Evolutionary conservation across 805 yeast genomes (phyloP).

Genomic region (Wickerhamiella kazuoi): DNA sequence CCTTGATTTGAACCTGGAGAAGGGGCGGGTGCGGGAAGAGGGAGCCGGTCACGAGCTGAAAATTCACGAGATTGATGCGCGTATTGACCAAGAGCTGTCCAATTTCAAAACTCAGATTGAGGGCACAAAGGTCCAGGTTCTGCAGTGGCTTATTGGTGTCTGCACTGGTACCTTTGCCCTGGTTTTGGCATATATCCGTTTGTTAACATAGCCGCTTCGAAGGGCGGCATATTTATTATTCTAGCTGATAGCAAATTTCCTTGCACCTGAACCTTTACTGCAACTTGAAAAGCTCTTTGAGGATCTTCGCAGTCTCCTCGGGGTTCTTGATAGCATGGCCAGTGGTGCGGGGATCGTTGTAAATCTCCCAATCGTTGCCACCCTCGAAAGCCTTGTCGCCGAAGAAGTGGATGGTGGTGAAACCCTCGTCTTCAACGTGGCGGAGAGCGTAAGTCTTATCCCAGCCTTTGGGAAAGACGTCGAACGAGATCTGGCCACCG

Average conservation of each 20-base stretch:
- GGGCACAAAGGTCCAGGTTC: constrained; percentile 84
- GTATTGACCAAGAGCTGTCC: constrained; percentile 88
- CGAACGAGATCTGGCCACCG: constrained; percentile 98
- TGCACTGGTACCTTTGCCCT: constrained; percentile 96
- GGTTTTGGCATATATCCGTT: constrained; percentile 76
- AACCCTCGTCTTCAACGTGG: constrained; percentile 75
- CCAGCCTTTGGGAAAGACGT: constrained; percentile 99
- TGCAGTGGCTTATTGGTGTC: constrained; percentile 97
- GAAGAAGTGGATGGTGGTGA: constrained; percentile 83
- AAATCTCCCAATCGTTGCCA: constrained; percentile 97
- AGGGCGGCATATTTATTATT: no score
- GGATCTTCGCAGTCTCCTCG: constrained; percentile 68
- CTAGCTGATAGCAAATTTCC: no score
- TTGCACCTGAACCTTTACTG: no score
- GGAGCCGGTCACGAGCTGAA: constrained; percentile 81
- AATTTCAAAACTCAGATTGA: constrained; percentile 93
- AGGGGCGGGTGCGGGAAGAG: constrained; percentile 90
- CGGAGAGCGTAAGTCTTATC: constrained; percentile 96
- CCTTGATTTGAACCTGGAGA: constrained; percentile 78
- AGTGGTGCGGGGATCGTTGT: constrained; percentile 75
- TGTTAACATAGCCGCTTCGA: constrained; percentile 32
- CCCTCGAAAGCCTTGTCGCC: constrained; percentile 96
- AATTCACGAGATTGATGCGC: constrained; percentile 84
- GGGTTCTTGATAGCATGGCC: constrained; percentile 91
- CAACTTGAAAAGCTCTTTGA: constrained; percentile 53